Conservation (phyloP, 1,284 basidiomycete genomes). For the Kalmanozyma brasiliensis region DNA sequence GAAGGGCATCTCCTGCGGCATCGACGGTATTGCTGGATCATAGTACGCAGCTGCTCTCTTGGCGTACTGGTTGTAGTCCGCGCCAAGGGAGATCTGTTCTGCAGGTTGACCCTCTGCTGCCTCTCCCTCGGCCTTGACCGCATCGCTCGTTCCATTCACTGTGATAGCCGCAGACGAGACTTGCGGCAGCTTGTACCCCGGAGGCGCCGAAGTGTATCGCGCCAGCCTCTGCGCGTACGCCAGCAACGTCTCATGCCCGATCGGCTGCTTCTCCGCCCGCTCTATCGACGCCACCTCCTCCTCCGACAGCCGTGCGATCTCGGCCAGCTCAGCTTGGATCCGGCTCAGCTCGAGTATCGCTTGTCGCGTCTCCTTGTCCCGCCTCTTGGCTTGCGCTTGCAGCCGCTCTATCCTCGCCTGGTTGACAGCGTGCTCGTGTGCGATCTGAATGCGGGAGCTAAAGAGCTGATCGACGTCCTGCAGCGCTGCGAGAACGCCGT, state of each 20-base stretch:
- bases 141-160: neutral
- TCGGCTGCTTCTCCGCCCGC: conserved; percentile 38
- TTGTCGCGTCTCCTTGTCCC: conserved; percentile 34
- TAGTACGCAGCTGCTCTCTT: conserved; percentile 55
- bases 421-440: conserved; percentile 45
- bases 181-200: conserved; percentile 48
- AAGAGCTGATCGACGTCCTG: conserved; percentile 33
- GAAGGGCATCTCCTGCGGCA: conserved; percentile 61
- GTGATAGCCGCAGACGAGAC: conserved; percentile 3
- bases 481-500: conserved; percentile 21
- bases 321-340: conserved; percentile 46
- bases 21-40: conserved; percentile 55
- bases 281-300: conserved; percentile 36
- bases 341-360: conserved; percentile 39
- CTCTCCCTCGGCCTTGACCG: conserved; percentile 7
- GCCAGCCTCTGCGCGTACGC: conserved; percentile 54
- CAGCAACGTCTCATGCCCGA: conserved; percentile 35
- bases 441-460: conserved; percentile 19
- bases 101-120: conserved; percentile 4
- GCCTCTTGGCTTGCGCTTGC: conserved; percentile 21
- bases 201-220: conserved; percentile 55
- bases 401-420: conserved; percentile 36
- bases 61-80: conserved; percentile 56
- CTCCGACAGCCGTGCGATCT: conserved; percentile 30
- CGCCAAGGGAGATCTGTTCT: conserved; percentile 22